Evolutionary conservation across 2,329 filamentous ascomycete genomes (phyloP).

Genomic region (Madurella fahalii): DNA sequence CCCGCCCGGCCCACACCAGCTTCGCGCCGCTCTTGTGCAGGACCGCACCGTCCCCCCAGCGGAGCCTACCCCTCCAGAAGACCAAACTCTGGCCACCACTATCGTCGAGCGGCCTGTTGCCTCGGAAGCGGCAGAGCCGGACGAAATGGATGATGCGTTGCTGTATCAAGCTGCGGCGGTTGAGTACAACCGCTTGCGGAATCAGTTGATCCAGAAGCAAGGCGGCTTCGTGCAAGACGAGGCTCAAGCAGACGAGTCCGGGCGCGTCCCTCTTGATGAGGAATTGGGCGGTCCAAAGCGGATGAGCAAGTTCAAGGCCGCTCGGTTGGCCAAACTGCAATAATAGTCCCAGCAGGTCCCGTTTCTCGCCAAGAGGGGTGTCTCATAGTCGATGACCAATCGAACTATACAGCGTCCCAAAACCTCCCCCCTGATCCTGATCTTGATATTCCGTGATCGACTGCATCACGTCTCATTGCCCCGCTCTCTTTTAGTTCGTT

Average conservation of each 20-base stretch:
- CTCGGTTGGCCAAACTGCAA: slow-evolving; percentile 52
- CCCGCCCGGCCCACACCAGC: slow-evolving; percentile 43
- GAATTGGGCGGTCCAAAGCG: slow-evolving; percentile 58
- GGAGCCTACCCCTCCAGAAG: slow-evolving; percentile 48
- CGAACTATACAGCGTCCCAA: slow-evolving; percentile 16
- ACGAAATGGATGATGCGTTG: slow-evolving; percentile 68
- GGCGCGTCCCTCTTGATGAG: slow-evolving; percentile 64
- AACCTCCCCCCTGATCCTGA: neutral
- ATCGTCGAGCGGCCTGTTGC: slow-evolving; percentile 52
- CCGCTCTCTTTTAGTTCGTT: neutral
- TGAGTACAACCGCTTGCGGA: slow-evolving; percentile 80
- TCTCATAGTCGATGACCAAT: slow-evolving; percentile 20
- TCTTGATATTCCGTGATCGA: slow-evolving; percentile 12
- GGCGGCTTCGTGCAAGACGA: slow-evolving; percentile 78
- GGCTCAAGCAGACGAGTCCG: slow-evolving; percentile 47
- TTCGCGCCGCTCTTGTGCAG: slow-evolving; percentile 38
- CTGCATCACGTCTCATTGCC: neutral
- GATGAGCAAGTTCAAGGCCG: slow-evolving; percentile 71
- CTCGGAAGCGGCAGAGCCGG: slow-evolving; percentile 39
- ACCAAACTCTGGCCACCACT: slow-evolving; percentile 55
- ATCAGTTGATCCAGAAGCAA: slow-evolving; percentile 75
- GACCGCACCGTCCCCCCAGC: slow-evolving; percentile 30
- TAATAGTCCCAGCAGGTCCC: slow-evolving; percentile 27
- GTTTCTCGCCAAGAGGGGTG: slow-evolving; percentile 29
- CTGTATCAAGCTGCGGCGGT: slow-evolving; percentile 73